A percentile compares a stretch with the other conserved stretches of the same genome.
These are phyloP conservation scores for Coemansia sp. DNA, from an alignment of 192 early-diverging fungal species.

Conservation along the genomic window DNA sequence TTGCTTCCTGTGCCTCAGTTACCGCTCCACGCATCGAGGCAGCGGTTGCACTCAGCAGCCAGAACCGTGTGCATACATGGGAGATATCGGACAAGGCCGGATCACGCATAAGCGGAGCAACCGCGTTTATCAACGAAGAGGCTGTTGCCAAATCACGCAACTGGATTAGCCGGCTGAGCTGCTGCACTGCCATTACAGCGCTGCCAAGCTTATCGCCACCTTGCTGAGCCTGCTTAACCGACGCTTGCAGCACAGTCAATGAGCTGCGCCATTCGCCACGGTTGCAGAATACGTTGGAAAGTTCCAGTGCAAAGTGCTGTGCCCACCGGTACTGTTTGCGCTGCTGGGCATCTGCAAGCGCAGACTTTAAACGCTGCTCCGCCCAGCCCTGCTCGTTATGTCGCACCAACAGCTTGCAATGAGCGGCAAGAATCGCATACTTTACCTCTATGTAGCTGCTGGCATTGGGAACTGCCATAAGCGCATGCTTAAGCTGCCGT, in stretches of 20 bases:
- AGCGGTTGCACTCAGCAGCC: constrained; percentile 22
- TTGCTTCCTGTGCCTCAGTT: constrained; percentile 20
- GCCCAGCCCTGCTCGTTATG: constrained; percentile 33
- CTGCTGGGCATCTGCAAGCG: constrained; percentile 33
- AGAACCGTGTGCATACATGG: constrained; percentile 32
- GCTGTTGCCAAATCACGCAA: constrained; percentile 20
- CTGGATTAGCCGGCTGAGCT: constrained; percentile 21
- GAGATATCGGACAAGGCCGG: background rate
- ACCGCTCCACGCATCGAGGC: constrained; percentile 14
- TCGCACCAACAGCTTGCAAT: constrained; percentile 33
- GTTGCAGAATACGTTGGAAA: constrained; percentile 13
- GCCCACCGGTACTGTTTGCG: constrained; percentile 24
- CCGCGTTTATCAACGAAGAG: background rate
- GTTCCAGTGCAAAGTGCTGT: constrained; percentile 35
- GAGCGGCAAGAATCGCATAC: constrained; percentile 27
- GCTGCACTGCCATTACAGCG: constrained; percentile 21
- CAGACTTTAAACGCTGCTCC: constrained; percentile 31
- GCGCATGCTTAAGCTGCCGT: constrained; percentile 31
- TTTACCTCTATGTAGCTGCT: constrained; percentile 16
- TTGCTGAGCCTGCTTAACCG: constrained; percentile 18
- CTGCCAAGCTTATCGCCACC: constrained; percentile 11
- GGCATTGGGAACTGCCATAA: constrained; percentile 29
- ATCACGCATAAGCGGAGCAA: constrained; percentile 1
- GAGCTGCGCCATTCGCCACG: constrained; percentile 16
- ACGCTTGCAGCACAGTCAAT: constrained; percentile 8